Percentiles rank a stretch among this genome's conserved stretches.
These are phyloP conservation scores for Tuber umbilicatum DNA, from an alignment of 495 filamentous ascomycete species.

Conservation along the genomic window DNA sequence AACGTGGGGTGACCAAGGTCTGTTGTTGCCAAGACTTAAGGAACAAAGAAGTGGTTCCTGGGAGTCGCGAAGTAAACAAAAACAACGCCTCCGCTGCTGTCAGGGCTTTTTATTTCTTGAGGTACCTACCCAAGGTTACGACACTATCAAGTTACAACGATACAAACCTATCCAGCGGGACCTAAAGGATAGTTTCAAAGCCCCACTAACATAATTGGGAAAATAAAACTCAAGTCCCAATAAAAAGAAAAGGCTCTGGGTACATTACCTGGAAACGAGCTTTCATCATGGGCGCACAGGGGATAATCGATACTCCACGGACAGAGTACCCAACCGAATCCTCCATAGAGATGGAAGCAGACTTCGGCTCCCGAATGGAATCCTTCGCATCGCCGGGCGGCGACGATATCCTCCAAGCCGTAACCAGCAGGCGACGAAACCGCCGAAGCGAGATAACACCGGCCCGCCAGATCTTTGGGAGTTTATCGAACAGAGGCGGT, in stretches of 20 bases:
- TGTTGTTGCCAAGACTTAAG: conserved; percentile 1
- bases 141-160: conserved; percentile 6
- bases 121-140: not conserved
- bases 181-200: not conserved
- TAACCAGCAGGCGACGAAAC: conserved; percentile 52
- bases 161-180: not conserved
- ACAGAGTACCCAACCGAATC: conserved; percentile 24
- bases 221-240: not conserved
- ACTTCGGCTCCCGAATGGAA: conserved; percentile 43
- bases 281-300: conserved; percentile 26
- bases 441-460: conserved; percentile 61
- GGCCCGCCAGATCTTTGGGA: conserved; percentile 53
- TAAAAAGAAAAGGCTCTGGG: conserved; percentile 8
- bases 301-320: conserved; percentile 27
- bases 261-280: conserved; percentile 12
- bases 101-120: conserved; percentile 5
- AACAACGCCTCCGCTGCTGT: conserved; percentile 28
- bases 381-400: conserved; percentile 80
- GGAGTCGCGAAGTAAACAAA: conserved; percentile 37
- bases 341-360: conserved; percentile 30
- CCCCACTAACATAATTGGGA: not conserved
- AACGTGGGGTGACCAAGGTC: not conserved
- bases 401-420: conserved; percentile 60
- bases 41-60: conserved; percentile 7
- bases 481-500: conserved; percentile 50